Percentiles rank a stretch among this genome's conserved stretches.
Evolutionary conservation across 768 basidiomycete genomes (phyloP).

Genomic region (Rhodotorula sphaerocarpa): DNA sequence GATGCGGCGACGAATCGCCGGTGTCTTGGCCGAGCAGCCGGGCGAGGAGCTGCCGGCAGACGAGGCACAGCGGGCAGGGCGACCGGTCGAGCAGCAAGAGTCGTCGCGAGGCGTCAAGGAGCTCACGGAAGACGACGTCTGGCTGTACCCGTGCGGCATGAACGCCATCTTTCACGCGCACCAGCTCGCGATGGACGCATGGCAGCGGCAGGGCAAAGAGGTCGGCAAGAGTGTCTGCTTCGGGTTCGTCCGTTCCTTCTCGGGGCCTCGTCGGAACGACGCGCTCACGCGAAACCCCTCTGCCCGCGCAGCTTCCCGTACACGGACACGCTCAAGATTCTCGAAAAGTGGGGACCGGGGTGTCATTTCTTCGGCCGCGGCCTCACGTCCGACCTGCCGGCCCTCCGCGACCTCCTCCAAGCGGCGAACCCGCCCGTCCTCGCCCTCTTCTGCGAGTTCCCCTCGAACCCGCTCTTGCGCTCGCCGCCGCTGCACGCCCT

Average conservation of each 20-base stretch:
- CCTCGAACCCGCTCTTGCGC: slow-evolving; percentile 88
- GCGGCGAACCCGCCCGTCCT: slow-evolving; percentile 55
- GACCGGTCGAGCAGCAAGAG: background rate
- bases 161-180: slow-evolving; percentile 88
- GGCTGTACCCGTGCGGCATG: slow-evolving; percentile 81
- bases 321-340: slow-evolving; percentile 83
- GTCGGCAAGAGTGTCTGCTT: slow-evolving; percentile 81
- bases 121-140: slow-evolving; percentile 79
- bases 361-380: slow-evolving; percentile 81
- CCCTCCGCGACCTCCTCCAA: slow-evolving; percentile 58
- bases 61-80: slow-evolving; percentile 15
- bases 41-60: slow-evolving; percentile 49
- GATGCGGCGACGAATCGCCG: slow-evolving; percentile 78
- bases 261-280: background rate
- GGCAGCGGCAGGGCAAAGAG: slow-evolving; percentile 44
- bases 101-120: slow-evolving; percentile 61
- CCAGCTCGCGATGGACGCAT: slow-evolving; percentile 54
- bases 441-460: slow-evolving; percentile 85
- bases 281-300: background rate
- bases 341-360: slow-evolving; percentile 94
- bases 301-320: slow-evolving; percentile 79
- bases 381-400: slow-evolving; percentile 62
- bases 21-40: slow-evolving; percentile 48
- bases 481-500: slow-evolving; percentile 68
- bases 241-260: slow-evolving; percentile 56